Base-by-base conservation (phyloP, 345 rosid genomes). In the Passiflora organensis region DNA sequence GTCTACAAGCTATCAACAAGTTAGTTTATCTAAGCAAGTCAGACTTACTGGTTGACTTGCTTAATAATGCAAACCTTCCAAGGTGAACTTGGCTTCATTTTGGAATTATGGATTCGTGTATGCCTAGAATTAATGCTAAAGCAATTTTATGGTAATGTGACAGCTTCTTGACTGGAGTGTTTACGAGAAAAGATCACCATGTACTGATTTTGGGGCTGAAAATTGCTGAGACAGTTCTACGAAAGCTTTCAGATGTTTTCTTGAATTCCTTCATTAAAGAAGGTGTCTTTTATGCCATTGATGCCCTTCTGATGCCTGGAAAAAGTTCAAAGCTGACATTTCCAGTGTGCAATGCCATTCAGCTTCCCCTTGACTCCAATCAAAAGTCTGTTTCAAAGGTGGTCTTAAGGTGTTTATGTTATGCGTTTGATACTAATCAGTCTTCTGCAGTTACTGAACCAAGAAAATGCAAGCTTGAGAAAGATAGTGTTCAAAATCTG, bases 151-250 rank as follows among this genome's bases (percentile, higher is more conserved):
- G 51, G 41, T 61, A n/a, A 59, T 69, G 57, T 59, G 73, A 64
- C 82, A 91, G 99, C 65, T 90, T 91, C 61, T 68, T 91, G 78
- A 95, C 94, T 58, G 99, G 95, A 4, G 84, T 88, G 48, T 70
- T 86, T 60, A 77, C 89, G 46, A 80, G 91, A 68, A 86, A 86
- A 76, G 95, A 91, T 76, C 74, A 71, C 53, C 99, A 91, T 65
- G 76, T 91, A 43, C 64, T 88, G 56, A 68, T 84, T 56, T 77
- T 82, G 59, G 89, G 91, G 23, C 75, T 91, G 36, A 76, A 78
- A 69, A 78, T 91, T 66, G 72, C 82, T 32, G 89, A 91, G 61
- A 78, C 72, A 51, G 69, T 83, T 63, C 80, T 91, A 58, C 81
- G 78, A 72, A 91, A 86, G 82, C 74, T 63, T 64, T 66, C 84